Conservation (phyloP, 257 asterid species). For the Capsicum pubescens region DNA sequence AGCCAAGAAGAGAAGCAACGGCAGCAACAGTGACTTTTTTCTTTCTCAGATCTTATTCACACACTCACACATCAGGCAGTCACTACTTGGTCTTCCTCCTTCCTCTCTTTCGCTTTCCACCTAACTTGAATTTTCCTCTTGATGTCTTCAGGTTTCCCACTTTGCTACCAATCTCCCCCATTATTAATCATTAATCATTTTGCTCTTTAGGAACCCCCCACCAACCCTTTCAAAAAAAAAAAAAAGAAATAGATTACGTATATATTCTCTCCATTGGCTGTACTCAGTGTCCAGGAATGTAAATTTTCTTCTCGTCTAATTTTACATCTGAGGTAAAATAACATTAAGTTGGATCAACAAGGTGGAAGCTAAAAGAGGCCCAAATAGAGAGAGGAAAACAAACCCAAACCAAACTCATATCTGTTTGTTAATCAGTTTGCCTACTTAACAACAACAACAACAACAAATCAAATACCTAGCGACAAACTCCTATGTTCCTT, state of each 20-base stretch:
- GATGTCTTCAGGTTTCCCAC: not conserved
- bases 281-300: not conserved
- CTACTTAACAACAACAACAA: not conserved
- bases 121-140: not conserved
- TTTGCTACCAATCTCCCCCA: not conserved
- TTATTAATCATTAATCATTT: not conserved
- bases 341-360: not conserved
- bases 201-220: not conserved
- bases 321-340: not conserved
- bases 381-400: not conserved
- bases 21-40: not conserved
- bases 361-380: not conserved
- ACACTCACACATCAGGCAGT: not conserved
- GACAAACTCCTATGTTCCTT: no score
- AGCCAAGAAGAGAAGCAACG: not conserved
- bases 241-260: not conserved
- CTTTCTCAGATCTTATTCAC: not conserved
- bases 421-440: not conserved
- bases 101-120: not conserved
- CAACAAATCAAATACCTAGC: no score
- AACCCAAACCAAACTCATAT: not conserved
- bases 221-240: not conserved
- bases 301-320: not conserved
- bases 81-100: constrained; percentile 14
- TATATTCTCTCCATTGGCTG: not conserved